phyloP scores from a whole-genome alignment of 116 monocot species.

The Papilionanthe hybrid region DNA sequence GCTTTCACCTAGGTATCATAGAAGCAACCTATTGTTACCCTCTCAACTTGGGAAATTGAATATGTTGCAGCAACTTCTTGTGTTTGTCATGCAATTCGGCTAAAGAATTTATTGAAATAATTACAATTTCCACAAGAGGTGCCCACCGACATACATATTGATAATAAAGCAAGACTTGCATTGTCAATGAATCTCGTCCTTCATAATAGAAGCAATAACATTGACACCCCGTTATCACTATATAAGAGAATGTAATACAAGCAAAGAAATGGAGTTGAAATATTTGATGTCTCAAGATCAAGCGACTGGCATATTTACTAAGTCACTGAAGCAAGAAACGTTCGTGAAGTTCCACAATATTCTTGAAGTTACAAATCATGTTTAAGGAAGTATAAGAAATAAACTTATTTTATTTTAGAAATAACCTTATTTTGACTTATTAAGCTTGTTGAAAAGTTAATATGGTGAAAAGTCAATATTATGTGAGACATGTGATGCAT shows the following conservation, averaged over 20 bases:
- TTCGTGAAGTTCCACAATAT: neutral
- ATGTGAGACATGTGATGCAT: no score
- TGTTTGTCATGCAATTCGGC: neutral
- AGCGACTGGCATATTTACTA: neutral
- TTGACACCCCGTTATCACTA: neutral
- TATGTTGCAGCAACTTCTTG: neutral
- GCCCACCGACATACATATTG: neutral
- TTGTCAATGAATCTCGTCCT: no score
- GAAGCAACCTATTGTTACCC: neutral
- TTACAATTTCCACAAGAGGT: neutral
- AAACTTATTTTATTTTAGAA: neutral
- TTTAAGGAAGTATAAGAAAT: neutral
- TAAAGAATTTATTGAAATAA: neutral
- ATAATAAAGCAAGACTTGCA: neutral
- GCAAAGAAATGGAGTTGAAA: neutral
- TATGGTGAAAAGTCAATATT: no score
- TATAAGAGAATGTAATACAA: neutral
- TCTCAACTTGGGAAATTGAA: neutral
- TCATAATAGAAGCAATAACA: no score
- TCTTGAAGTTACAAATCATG: neutral
- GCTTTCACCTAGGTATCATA: neutral
- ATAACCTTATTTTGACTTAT: neutral
- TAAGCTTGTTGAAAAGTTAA: no score
- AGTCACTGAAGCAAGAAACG: neutral
- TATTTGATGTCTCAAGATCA: neutral